A percentile compares a stretch with the other conserved stretches of the same genome.
Evolutionary conservation across 768 basidiomycete genomes (phyloP).

Genomic region (Boletus sp.): DNA sequence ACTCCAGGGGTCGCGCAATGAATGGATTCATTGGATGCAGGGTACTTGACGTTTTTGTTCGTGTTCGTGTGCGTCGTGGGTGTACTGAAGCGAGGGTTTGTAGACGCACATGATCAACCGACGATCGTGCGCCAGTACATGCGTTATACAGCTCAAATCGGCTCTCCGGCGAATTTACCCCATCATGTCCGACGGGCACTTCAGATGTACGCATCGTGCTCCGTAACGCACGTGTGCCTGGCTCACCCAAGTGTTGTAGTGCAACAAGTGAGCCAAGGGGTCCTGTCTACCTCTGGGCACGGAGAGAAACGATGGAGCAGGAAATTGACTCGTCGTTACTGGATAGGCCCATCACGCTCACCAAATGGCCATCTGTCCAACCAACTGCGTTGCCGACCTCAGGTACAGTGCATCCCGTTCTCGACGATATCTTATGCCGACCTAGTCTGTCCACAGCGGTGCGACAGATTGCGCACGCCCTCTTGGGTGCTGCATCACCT

Average conservation of each 20-base stretch:
- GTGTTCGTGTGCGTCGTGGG: background rate
- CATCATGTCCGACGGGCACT: conserved; percentile 54
- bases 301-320: conserved; percentile 69
- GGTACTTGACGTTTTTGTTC: conserved; percentile 33
- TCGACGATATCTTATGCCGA: background rate
- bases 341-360: conserved; percentile 24
- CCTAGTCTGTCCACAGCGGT: conserved; percentile 22
- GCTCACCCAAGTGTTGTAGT: conserved; percentile 31
- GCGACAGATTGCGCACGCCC: conserved; percentile 43
- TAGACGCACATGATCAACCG: conserved; percentile 70
- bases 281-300: conserved; percentile 71
- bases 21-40: conserved; percentile 74
- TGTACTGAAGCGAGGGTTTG: background rate
- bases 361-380: conserved; percentile 54
- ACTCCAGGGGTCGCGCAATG: conserved; percentile 61
- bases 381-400: conserved; percentile 43
- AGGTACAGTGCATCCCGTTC: conserved; percentile 25
- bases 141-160: conserved; percentile 60
- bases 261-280: conserved; percentile 70
- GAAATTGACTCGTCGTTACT: conserved; percentile 44
- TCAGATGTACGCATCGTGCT: conserved; percentile 48
- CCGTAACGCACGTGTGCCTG: background rate
- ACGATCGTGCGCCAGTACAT: conserved; percentile 74
- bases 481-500: conserved; percentile 49
- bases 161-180: conserved; percentile 49